A percentile compares a stretch with the other conserved stretches of the same genome.
Evolutionary conservation across 1,139 yeast species (phyloP).

Genomic region (Geotrichum citri-aurantii): DNA sequence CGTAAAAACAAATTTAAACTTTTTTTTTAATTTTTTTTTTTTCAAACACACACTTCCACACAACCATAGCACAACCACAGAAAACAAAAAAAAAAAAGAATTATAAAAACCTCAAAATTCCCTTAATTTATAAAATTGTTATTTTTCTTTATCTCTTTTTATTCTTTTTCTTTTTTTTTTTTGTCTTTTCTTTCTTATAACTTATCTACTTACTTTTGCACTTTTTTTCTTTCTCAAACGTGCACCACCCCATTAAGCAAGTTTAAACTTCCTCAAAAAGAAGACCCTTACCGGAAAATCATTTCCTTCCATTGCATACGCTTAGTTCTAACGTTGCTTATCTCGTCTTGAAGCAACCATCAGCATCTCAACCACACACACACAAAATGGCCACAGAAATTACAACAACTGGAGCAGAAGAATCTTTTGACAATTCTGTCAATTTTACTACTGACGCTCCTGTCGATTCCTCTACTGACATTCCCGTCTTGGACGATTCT

Average conservation of each 20-base stretch:
- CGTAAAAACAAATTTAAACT: neutral
- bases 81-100: neutral
- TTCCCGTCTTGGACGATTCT: constrained; percentile 7
- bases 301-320: constrained; percentile 1
- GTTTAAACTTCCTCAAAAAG: neutral
- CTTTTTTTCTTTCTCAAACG: neutral
- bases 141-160: neutral
- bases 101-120: neutral
- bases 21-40: neutral
- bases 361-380: neutral
- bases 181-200: neutral
- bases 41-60: neutral
- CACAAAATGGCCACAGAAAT: constrained; percentile 5
- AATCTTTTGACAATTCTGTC: neutral
- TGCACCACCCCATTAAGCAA: neutral
- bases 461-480: neutral
- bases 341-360: constrained; percentile 12
- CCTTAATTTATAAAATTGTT: no score
- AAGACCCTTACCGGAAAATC: neutral
- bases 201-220: neutral
- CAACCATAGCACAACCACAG: no score
- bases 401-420: neutral
- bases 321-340: constrained; percentile 13
- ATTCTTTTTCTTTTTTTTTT: neutral
- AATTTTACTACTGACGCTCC: neutral